phyloP scores from a whole-genome alignment of 192 early-diverging fungal species.

The Geranomyces variabilis region DNA sequence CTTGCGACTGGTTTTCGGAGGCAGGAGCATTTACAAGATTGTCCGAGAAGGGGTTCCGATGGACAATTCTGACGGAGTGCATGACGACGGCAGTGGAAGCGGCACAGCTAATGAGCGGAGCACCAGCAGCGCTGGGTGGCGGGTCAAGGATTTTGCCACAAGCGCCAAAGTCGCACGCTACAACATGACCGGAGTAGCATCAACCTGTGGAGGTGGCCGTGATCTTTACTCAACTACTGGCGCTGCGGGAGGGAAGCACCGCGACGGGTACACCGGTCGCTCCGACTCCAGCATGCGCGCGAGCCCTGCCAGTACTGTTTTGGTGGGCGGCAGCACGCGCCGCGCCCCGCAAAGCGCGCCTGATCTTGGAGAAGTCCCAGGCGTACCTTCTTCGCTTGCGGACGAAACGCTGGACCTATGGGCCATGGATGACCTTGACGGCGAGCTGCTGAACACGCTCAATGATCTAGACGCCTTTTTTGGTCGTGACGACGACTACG shows the following conservation, averaged over 20 bases:
- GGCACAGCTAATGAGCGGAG: not conserved
- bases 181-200: conserved; percentile 45
- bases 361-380: not conserved
- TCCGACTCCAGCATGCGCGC: not conserved
- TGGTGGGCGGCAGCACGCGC: conserved; percentile 1
- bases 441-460: conserved; percentile 29
- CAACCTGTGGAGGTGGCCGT: conserved; percentile 38
- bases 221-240: conserved; percentile 10
- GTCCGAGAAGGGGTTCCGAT: conserved; percentile 32
- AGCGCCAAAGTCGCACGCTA: conserved; percentile 40
- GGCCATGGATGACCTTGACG: conserved; percentile 25
- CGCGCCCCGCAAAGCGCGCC: not conserved
- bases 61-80: not conserved
- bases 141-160: conserved; percentile 27
- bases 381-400: not conserved
- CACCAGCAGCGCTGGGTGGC: conserved; percentile 30
- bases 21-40: conserved; percentile 48
- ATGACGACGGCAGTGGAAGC: not conserved
- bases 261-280: not conserved
- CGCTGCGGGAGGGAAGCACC: not conserved
- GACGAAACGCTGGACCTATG: not conserved
- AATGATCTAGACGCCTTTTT: conserved; percentile 41
- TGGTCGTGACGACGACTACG: conserved; percentile 24
- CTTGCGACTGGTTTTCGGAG: conserved; percentile 39
- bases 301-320: conserved; percentile 1